Conservation (phyloP, 371 early-diverging fungal genomes). For the Lichtheimia hyalospora region DNA sequence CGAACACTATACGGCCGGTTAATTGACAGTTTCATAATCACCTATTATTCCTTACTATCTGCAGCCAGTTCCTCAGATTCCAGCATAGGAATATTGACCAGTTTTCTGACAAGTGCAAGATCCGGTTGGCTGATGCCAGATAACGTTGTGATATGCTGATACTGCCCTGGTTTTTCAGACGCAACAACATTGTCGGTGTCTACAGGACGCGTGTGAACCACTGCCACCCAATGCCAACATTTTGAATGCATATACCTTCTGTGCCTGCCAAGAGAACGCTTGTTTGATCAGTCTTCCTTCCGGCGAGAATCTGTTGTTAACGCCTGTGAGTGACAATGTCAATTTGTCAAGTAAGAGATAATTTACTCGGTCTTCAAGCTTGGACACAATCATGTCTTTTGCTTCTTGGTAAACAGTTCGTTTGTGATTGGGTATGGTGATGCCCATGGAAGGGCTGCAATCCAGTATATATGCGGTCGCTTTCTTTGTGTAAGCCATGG, state of each 20-base stretch:
- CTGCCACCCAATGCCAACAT: background rate
- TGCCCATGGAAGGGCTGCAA: conserved; percentile 50
- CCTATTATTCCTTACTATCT: conserved; percentile 31
- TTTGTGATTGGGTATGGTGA: conserved; percentile 26
- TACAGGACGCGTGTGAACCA: background rate
- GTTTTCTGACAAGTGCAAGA: conserved; percentile 17
- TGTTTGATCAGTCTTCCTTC: conserved; percentile 40
- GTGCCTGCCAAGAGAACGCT: conserved; percentile 38
- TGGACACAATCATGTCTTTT: conserved; percentile 31
- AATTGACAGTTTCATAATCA: background rate
- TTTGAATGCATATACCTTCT: conserved; percentile 20
- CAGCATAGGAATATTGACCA: conserved; percentile 31
- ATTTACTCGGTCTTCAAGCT: conserved; percentile 39
- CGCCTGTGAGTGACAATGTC: background rate
- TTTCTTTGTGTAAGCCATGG: conserved; percentile 42
- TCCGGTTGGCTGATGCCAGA: conserved; percentile 19
- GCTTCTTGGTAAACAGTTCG: conserved; percentile 47
- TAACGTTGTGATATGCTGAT: conserved; percentile 27
- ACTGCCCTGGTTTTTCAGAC: conserved; percentile 25
- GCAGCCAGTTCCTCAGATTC: conserved; percentile 26
- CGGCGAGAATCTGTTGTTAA: conserved; percentile 23
- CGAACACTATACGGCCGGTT: conserved; percentile 40
- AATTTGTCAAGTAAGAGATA: conserved; percentile 38
- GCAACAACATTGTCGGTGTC: conserved; percentile 32
- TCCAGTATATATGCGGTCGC: conserved; percentile 66